phyloP scores from a whole-genome alignment of 306 rosid genomes.

The Acacia melanoxylon region DNA sequence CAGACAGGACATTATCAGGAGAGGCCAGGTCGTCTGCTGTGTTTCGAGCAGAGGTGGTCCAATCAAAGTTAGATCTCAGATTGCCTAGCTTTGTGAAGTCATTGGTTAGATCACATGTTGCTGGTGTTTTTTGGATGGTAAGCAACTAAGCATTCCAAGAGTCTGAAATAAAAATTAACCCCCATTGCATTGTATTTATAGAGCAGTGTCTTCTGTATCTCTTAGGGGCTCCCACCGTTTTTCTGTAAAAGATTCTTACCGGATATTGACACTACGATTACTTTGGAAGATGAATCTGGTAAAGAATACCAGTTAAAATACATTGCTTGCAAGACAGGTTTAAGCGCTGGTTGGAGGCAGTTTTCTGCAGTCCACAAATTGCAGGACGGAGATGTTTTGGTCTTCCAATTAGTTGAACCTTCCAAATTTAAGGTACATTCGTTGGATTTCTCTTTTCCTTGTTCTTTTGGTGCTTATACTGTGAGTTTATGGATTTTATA shows the following conservation, averaged over 20 bases:
- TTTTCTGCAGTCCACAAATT: constrained; percentile 79
- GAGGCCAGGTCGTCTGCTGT: constrained; percentile 78
- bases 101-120: constrained; percentile 83
- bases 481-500: background rate
- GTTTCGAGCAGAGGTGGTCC: constrained; percentile 65
- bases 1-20: constrained; percentile 57
- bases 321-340: constrained; percentile 81
- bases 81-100: constrained; percentile 91
- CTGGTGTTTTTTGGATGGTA: constrained; percentile 94
- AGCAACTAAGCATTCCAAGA: constrained; percentile 4
- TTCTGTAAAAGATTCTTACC: constrained; percentile 81
- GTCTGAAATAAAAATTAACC: background rate
- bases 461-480: background rate
- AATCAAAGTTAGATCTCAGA: constrained; percentile 43
- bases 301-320: constrained; percentile 64
- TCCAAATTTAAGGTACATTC: constrained; percentile 71
- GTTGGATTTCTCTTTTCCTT: background rate
- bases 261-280: constrained; percentile 59
- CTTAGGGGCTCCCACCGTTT: constrained; percentile 68
- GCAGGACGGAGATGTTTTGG: constrained; percentile 82
- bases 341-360: constrained; percentile 97
- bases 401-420: constrained; percentile 85
- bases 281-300: constrained; percentile 80
- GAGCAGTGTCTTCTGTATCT: background rate
- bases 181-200: background rate